Evolutionary conservation across 352 stramenopile genomes (phyloP), one percentile per base, ranked within the genome.

Genomic region (Phytophthora citricola): DNA sequence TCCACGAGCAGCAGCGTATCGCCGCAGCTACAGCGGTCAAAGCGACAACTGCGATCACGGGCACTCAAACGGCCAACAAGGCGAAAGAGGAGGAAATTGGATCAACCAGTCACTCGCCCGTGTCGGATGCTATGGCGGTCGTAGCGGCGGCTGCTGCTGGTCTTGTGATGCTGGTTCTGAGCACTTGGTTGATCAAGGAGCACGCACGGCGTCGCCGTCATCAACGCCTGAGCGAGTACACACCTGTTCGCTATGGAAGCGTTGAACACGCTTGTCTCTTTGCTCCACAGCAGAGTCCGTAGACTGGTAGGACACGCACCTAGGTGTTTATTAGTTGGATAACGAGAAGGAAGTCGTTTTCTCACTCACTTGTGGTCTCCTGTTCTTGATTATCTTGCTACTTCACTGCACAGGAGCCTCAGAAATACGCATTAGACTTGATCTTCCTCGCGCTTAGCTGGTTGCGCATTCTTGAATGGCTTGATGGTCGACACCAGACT

Each of bases 381-480:
- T 43, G 14, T 43, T 20, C 38, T 62, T 41, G 29, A 45, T 61
- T 43, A 45, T 31, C 17, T 53, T 46, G 14, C 38, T 47, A 31
- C 36, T 59, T 12, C 14, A 41, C 31, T 36, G 44, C 40, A 38
- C 40, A 46, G 41, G 29, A 31, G 14, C 31, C 27, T 24, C 44
- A 14, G 5, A 31, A 8, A 32, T 15, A 58, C 40, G 24, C 32
- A 53, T 46, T 41, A 15, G 41, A 48, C 24, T 43, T 14, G 15
- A 29, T 51, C 17, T 15, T 32, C 22, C 27, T 15, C 49, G 15
- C 15, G 44, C 17, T 78, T 51, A 92, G 51, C 73, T 92, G 2
- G 83, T 93, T 4, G 81, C 78, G 47, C 85, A 93, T 62, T 93
- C 81, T 65, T 84, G 80, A 4, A 87, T 63, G 11, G 80, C 83